Evolutionary conservation across 2,329 filamentous ascomycete genomes (phyloP).

Genomic region (Pseudocercospora macadamiae): DNA sequence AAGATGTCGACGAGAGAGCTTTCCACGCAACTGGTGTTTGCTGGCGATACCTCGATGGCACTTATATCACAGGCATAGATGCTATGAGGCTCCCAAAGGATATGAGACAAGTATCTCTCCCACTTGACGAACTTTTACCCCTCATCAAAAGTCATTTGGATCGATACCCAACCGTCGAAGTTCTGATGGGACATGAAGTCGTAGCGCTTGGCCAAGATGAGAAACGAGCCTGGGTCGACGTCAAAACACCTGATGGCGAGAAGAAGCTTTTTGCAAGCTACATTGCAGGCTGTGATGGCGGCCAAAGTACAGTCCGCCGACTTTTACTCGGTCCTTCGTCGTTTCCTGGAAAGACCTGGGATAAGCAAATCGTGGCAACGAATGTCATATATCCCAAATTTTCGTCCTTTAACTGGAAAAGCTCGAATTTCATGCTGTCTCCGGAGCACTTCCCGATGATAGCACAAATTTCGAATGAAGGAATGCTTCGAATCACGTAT

Average conservation of each 20-base stretch:
- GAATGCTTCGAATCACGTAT: conserved; percentile 47
- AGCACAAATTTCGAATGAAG: conserved; percentile 33
- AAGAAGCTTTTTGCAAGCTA: conserved; percentile 25
- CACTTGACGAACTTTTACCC: conserved; percentile 24
- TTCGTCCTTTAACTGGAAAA: conserved; percentile 40
- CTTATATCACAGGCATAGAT: conserved; percentile 21
- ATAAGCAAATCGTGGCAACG: conserved; percentile 43
- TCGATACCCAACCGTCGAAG: conserved; percentile 17
- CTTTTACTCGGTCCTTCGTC: conserved; percentile 18
- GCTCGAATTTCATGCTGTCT: conserved; percentile 47
- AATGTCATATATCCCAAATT: conserved; percentile 42
- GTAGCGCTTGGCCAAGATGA: conserved; percentile 26
- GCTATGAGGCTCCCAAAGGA: conserved; percentile 5
- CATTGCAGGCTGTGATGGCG: conserved; percentile 31
- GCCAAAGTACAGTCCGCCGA: conserved; percentile 25
- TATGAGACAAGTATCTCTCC: conserved; percentile 23
- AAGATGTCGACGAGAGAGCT: conserved; percentile 32
- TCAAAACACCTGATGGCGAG: conserved; percentile 21
- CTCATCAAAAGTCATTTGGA: conserved; percentile 26
- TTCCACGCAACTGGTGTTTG: conserved; percentile 23
- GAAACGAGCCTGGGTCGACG: conserved; percentile 26
- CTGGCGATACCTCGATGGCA: conserved; percentile 26
- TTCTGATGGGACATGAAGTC: conserved; percentile 24
- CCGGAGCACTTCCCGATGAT: conserved; percentile 38
- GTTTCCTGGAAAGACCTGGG: conserved; percentile 28